A percentile compares a stretch with the other conserved stretches of the same genome.
Evolutionary conservation across 2,329 filamentous ascomycete species (phyloP).

Genomic region (Colletotrichum orchidophilum): DNA sequence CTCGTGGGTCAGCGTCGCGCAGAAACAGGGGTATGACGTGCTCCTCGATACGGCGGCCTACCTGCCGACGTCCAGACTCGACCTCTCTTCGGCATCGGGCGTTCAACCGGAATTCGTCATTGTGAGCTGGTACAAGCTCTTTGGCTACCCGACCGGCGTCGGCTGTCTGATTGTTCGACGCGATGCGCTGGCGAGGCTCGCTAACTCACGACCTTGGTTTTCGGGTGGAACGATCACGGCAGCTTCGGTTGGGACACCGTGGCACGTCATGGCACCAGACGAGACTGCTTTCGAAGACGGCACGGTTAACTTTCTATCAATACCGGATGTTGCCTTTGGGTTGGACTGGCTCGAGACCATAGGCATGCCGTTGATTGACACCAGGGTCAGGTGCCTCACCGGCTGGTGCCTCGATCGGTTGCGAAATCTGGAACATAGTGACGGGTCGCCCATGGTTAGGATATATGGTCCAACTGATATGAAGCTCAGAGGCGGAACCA

Average conservation of each 20-base stretch:
- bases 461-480: constrained; percentile 47
- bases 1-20: constrained; percentile 46
- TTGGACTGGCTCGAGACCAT: constrained; percentile 46
- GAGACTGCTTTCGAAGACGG: constrained; percentile 51
- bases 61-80: constrained; percentile 47
- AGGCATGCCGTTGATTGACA: constrained; percentile 41
- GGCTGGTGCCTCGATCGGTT: constrained; percentile 46
- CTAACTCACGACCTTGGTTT: constrained; percentile 49
- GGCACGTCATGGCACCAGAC: constrained; percentile 42
- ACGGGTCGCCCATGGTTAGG: constrained; percentile 44
- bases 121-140: constrained; percentile 53
- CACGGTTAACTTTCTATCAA: constrained; percentile 50
- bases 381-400: constrained; percentile 48
- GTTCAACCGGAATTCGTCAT: constrained; percentile 50
- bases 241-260: constrained; percentile 42
- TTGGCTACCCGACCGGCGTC: constrained; percentile 53
- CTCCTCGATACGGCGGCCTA: constrained; percentile 52
- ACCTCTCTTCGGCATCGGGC: constrained; percentile 38
- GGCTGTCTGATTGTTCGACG: constrained; percentile 49
- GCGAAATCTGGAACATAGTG: constrained; percentile 41
- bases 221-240: constrained; percentile 49
- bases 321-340: constrained; percentile 49
- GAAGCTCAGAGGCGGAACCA: constrained; percentile 46
- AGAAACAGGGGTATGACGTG: constrained; percentile 50
- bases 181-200: constrained; percentile 42